These are phyloP conservation scores for Triglochin maritima DNA, from an alignment of 106 monocot species.

Conservation along the genomic window DNA sequence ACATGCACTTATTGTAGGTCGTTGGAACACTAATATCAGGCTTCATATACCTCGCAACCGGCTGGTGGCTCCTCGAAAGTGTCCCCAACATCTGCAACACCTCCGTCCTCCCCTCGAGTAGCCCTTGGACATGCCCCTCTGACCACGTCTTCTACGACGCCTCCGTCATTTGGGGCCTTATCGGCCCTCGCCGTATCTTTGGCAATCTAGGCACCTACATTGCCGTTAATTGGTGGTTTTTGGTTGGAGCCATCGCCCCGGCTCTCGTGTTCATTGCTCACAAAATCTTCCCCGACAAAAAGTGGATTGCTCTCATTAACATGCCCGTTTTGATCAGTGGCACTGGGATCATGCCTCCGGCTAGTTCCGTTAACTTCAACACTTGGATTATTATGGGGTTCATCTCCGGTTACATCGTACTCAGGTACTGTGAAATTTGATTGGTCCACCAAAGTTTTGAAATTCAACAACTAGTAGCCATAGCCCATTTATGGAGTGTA, in stretches of 20 bases:
- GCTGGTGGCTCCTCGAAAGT: conserved; percentile 26
- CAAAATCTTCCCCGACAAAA: conserved; percentile 2
- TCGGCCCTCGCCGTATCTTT: conserved; percentile 25
- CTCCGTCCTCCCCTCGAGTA: background rate
- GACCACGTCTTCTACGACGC: conserved; percentile 28
- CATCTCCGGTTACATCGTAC: conserved; percentile 6
- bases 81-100: conserved; percentile 23
- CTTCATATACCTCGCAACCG: conserved; percentile 11
- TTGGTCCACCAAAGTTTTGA: too few species aligned
- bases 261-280: conserved; percentile 2
- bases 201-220: conserved; percentile 23
- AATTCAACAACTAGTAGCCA: too few species aligned
- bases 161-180: conserved; percentile 27
- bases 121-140: conserved; percentile 28
- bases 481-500: too few species aligned
- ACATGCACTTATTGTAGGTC: conserved; percentile 6
- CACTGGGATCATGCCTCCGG: conserved; percentile 6
- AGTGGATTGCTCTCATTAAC: conserved; percentile 17
- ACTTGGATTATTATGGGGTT: conserved; percentile 14
- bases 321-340: conserved; percentile 11
- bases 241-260: conserved; percentile 6
- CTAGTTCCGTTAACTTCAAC: conserved; percentile 9
- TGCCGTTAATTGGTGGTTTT: conserved; percentile 16
- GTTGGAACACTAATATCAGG: conserved; percentile 24
- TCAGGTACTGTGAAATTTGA: background rate